Percentiles rank a stretch among this genome's conserved stretches.
These are phyloP conservation scores for Gossypium longicalyx DNA, from an alignment of 345 rosid species.

Conservation along the genomic window DNA sequence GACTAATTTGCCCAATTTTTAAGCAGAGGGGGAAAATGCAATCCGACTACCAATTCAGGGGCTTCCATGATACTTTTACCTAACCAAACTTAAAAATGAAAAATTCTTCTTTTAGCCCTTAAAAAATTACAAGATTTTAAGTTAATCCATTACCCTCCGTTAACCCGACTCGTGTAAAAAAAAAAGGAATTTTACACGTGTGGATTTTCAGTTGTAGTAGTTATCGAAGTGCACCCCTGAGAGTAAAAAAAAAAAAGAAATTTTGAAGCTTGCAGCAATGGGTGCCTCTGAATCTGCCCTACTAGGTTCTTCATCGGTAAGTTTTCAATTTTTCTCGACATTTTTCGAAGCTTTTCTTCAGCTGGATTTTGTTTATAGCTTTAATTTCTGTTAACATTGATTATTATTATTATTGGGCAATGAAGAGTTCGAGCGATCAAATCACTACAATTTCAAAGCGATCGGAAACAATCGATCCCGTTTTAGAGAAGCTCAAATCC, in stretches of 20 bases:
- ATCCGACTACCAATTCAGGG: too few species aligned
- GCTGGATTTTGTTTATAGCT: not conserved
- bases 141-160: not conserved
- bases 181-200: not conserved
- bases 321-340: slow-evolving; percentile 8
- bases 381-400: not conserved
- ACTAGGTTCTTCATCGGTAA: slow-evolving; percentile 45
- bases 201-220: not conserved
- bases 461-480: slow-evolving; percentile 56
- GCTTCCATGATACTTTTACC: too few species aligned
- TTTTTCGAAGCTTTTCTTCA: not conserved
- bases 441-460: slow-evolving; percentile 78
- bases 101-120: too few species aligned
- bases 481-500: slow-evolving; percentile 71
- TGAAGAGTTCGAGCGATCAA: slow-evolving; percentile 46
- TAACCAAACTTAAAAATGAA: too few species aligned
- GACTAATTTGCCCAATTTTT: too few species aligned
- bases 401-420: not conserved
- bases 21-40: too few species aligned
- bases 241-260: not conserved
- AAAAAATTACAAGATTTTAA: too few species aligned
- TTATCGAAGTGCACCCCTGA: not conserved
- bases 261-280: slow-evolving; percentile 18
- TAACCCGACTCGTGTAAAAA: not conserved
- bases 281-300: slow-evolving; percentile 44